Conservation (phyloP, 805 yeast genomes). For the Sugiyamaella chiloensis region DNA sequence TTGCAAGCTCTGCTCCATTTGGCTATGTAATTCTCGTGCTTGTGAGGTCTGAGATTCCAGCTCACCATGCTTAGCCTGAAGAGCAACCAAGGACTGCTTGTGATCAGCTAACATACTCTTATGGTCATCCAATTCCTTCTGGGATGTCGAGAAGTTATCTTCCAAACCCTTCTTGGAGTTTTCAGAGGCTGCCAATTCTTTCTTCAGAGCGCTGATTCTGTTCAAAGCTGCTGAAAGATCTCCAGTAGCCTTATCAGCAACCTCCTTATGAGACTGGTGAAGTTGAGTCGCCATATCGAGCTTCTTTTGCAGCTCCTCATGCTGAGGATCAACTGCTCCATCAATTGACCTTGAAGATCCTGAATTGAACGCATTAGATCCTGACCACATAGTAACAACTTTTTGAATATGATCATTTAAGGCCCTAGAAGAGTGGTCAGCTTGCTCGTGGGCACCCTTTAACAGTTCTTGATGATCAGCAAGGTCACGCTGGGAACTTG, state of each 20-base stretch:
- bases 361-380: constrained; percentile 16
- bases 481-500: constrained; percentile 21
- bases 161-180: constrained; percentile 12
- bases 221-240: constrained; percentile 21
- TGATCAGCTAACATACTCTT: constrained; percentile 26
- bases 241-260: constrained; percentile 29
- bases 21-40: constrained; percentile 3
- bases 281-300: constrained; percentile 15
- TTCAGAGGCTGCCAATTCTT: constrained; percentile 20
- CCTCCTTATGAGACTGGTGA: constrained; percentile 28
- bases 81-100: constrained; percentile 23
- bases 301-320: constrained; percentile 8
- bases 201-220: constrained; percentile 23
- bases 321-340: constrained; percentile 13
- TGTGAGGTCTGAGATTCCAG: neutral
- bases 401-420: constrained; percentile 23
- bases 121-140: constrained; percentile 23
- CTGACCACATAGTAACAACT: constrained; percentile 28
- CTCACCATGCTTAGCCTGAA: constrained; percentile 24
- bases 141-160: constrained; percentile 22
- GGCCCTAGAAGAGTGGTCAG: constrained; percentile 22
- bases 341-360: constrained; percentile 5
- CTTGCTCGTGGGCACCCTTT: constrained; percentile 19
- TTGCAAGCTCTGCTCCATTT: constrained; percentile 18
- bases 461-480: constrained; percentile 20